phyloP scores from a whole-genome alignment of 2,329 filamentous ascomycete species.

The Epichloe festucae region DNA sequence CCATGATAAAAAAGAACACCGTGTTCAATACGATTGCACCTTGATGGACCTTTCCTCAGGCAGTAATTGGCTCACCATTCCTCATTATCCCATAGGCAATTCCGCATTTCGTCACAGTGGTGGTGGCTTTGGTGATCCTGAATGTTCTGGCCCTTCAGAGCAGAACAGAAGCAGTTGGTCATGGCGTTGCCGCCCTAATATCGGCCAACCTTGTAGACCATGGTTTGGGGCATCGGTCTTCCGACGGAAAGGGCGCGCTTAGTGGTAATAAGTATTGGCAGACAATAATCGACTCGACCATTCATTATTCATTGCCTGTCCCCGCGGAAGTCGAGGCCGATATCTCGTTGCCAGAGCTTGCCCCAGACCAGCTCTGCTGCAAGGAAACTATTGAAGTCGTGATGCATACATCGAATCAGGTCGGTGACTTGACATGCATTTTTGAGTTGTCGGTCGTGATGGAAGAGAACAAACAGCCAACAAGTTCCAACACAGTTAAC shows the following conservation, averaged over 20 bases:
- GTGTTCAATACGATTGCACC: background rate
- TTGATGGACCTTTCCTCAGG: background rate
- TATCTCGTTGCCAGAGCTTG: background rate
- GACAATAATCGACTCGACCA: background rate
- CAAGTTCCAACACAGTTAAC: too few species aligned
- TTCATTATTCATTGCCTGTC: background rate
- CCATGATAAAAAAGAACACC: too few species aligned
- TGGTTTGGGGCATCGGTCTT: background rate
- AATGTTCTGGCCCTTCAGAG: background rate
- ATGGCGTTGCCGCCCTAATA: background rate
- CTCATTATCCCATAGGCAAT: background rate
- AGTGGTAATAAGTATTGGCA: background rate
- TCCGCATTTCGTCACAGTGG: background rate
- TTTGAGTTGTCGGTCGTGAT: too few species aligned
- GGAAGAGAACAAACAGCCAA: too few species aligned
- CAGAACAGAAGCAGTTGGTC: background rate
- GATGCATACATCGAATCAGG: background rate
- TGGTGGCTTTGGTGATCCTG: background rate
- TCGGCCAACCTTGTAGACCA: background rate
- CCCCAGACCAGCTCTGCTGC: background rate
- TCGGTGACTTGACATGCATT: background rate
- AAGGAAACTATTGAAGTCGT: background rate
- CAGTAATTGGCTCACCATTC: background rate
- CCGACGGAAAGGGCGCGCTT: background rate
- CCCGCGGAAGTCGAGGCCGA: background rate